Evolutionary conservation across 2,329 filamentous ascomycete species (phyloP), one percentile per base, ranked within the genome.

Genomic region (Fusarium siculi): DNA sequence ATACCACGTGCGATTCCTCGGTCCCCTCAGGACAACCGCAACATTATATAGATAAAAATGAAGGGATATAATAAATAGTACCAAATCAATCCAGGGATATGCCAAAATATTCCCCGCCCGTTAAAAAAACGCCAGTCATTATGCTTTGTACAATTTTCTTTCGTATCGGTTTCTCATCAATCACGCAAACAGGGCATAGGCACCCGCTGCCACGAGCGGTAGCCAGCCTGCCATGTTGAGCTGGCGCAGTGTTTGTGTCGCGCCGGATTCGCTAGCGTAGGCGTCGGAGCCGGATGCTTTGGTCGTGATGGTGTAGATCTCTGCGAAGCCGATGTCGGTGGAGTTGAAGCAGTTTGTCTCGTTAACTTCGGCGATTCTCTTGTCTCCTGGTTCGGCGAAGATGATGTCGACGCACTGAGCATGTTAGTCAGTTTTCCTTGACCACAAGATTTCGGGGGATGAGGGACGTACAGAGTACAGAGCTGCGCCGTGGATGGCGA

Each of bases 361-460:
- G 80, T 93, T 97, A 74, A 98, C 93, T 74, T 92, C 86, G 63
- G 85, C 85, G 55, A 97, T 90, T 50, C 83, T 84, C 43, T 82
- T 72, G 79, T 97, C 92, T 77, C 90, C 85, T 30, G 93, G 93
- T 4, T 95, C 93, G 53, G 92, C 93, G 77, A 98, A 97, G 52
- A 93, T 96, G 78, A 98, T 97, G 80, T 98, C 96, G 76, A 97
- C 95, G 80, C 96, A 98, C 94, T 97, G 36, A 9, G 10, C 18
- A 16, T 32, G 60, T 76, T 64, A 74, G 74, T 52, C 19, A 32
- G 3, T 32, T 34, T 36, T 36, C 7, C 9, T 5, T 25, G 11
- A 6, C 3, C 16, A 16, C 9, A 10, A 15, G 21, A 7, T 21
- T 10, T 9, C 10, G 30, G 30, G 30, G 2, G 30, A 30, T 30